Conservation (phyloP, 352 stramenopile genomes). For the Globisporangium cederbergense region DNA sequence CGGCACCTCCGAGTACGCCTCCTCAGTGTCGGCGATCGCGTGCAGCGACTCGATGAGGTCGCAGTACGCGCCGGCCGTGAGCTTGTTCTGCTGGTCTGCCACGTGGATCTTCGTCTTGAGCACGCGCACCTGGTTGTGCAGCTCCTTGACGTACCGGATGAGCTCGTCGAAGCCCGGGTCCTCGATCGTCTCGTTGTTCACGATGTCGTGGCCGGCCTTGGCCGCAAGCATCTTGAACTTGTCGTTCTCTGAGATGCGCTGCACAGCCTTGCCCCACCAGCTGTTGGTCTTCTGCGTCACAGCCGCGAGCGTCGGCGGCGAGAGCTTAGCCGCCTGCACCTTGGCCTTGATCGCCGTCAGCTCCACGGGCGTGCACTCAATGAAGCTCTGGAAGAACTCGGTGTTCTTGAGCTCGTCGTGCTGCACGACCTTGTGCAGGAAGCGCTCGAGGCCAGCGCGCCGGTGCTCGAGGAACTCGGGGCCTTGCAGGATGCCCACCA, state of each 20-base stretch:
- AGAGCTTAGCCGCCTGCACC: conserved; percentile 16
- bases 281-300: conserved; percentile 68
- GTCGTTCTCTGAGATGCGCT: conserved; percentile 80
- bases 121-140: conserved; percentile 53
- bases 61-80: conserved; percentile 73
- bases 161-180: conserved; percentile 68
- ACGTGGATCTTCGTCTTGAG: conserved; percentile 61
- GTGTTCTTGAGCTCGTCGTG: conserved; percentile 76
- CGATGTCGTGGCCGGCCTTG: conserved; percentile 42
- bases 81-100: conserved; percentile 67
- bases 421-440: conserved; percentile 70
- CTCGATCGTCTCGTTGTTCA: conserved; percentile 44
- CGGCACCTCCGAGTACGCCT: conserved; percentile 57
- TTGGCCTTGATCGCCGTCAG: conserved; percentile 68
- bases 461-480: conserved; percentile 79
- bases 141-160: conserved; percentile 60
- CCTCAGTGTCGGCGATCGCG: conserved; percentile 63
- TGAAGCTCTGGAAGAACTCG: conserved; percentile 66
- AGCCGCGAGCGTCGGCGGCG: conserved; percentile 31
- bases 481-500: conserved; percentile 73
- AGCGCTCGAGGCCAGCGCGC: conserved; percentile 70
- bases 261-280: conserved; percentile 82
- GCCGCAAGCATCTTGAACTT: conserved; percentile 62
- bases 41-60: conserved; percentile 78
- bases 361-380: conserved; percentile 73